A percentile compares a stretch with the other conserved stretches of the same genome.
Evolutionary conservation across 2,329 filamentous ascomycete species (phyloP).

Genomic region (Colletotrichum musae): DNA sequence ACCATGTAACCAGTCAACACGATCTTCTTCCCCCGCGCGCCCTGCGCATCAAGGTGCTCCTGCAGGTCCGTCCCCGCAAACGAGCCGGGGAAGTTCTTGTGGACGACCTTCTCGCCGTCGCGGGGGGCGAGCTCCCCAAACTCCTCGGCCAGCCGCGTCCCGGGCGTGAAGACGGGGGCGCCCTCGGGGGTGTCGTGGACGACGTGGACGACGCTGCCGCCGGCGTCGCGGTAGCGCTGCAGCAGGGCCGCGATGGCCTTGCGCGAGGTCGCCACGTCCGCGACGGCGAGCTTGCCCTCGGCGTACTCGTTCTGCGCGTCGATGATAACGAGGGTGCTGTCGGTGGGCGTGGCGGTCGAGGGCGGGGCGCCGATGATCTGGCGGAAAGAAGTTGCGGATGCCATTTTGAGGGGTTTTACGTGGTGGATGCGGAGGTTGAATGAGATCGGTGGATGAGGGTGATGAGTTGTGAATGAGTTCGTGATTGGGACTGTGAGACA

Average conservation of each 20-base stretch:
- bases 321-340: conserved; percentile 76
- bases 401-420: conserved; percentile 38
- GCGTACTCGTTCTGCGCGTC: conserved; percentile 81
- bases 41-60: conserved; percentile 63
- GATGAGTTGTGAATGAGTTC: neutral
- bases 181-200: conserved; percentile 71
- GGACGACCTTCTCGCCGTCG: conserved; percentile 69
- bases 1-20: conserved; percentile 74
- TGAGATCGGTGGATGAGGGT: neutral
- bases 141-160: conserved; percentile 71
- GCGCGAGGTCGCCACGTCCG: conserved; percentile 67
- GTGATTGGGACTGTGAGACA: no score
- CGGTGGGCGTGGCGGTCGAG: conserved; percentile 68
- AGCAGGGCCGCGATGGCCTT: conserved; percentile 71
- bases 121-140: conserved; percentile 71
- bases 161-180: conserved; percentile 76
- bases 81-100: conserved; percentile 70
- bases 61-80: conserved; percentile 75
- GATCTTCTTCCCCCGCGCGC: conserved; percentile 69
- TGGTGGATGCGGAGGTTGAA: no score
- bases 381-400: conserved; percentile 54
- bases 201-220: conserved; percentile 70
- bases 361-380: conserved; percentile 67
- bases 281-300: conserved; percentile 69
- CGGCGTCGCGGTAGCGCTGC: conserved; percentile 69